phyloP scores from a whole-genome alignment of 805 yeast genomes.

The Tetrapisispora namnaoensis region DNA sequence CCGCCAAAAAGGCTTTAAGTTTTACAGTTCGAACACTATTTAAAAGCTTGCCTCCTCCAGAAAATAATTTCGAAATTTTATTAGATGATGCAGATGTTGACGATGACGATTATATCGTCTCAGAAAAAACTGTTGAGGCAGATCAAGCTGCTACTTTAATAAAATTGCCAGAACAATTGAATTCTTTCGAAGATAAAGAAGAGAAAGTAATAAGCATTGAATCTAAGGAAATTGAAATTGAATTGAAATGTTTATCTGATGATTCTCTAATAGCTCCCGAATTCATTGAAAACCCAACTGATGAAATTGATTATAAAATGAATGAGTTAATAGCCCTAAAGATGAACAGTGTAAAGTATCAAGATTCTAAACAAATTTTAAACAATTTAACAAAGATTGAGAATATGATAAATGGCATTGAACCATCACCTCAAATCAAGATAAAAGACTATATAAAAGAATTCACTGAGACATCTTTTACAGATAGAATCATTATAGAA shows the following conservation, averaged over 20 bases:
- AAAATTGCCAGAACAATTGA: not conserved
- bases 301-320: conserved; percentile 13
- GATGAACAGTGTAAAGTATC: conserved; percentile 5
- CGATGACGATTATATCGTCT: conserved; percentile 1
- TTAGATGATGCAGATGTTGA: conserved; percentile 28
- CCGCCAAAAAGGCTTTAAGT: not conserved
- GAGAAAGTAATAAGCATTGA: not conserved
- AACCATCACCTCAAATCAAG: not conserved
- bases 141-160: not conserved
- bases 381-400: conserved; percentile 2
- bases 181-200: not conserved
- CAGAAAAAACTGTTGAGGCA: not conserved
- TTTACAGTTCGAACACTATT: conserved; percentile 12
- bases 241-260: not conserved
- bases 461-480: not conserved
- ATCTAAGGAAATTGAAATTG: not conserved
- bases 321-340: conserved; percentile 15
- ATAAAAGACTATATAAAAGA: not conserved
- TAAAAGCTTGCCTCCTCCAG: conserved; percentile 32
- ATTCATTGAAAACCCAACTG: conserved; percentile 10
- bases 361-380: conserved; percentile 2
- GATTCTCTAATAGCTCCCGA: conserved; percentile 10
- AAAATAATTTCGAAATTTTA: conserved; percentile 38
- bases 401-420: not conserved
- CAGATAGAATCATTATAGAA: not conserved